phyloP scores from a whole-genome alignment of 805 yeast genomes.

The Barnettozyma siamensis region DNA sequence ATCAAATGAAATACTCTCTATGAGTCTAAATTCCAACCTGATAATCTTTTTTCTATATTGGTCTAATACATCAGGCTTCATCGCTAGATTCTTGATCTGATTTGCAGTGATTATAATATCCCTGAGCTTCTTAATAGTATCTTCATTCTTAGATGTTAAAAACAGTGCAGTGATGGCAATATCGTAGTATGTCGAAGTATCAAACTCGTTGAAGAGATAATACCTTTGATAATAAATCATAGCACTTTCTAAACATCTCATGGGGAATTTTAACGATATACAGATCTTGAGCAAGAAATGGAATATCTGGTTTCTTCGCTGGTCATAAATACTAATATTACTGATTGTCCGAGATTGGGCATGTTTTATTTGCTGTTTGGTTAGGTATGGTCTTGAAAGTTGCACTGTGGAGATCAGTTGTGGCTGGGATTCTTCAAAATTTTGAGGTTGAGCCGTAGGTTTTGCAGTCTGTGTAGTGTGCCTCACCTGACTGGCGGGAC shows the following conservation, averaged over 20 bases:
- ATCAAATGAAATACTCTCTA: constrained; percentile 78
- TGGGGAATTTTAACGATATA: constrained; percentile 56
- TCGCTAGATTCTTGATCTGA: constrained; percentile 25
- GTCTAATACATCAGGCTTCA: constrained; percentile 37
- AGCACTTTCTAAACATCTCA: constrained; percentile 62
- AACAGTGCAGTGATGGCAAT: constrained; percentile 67
- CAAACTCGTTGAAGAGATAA: constrained; percentile 59
- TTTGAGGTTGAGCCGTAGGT: background rate
- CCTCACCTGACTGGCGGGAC: background rate
- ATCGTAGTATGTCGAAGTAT: constrained; percentile 46
- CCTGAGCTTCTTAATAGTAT: constrained; percentile 69
- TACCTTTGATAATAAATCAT: constrained; percentile 70
- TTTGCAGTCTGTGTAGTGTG: background rate
- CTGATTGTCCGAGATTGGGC: constrained; percentile 49
- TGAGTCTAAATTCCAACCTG: constrained; percentile 59
- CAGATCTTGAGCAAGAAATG: constrained; percentile 50
- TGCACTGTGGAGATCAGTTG: constrained; percentile 28
- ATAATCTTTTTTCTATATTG: constrained; percentile 51
- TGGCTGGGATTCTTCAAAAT: background rate
- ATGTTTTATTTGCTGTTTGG: constrained; percentile 45
- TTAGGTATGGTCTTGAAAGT: constrained; percentile 57
- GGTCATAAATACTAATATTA: constrained; percentile 43
- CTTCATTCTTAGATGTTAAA: constrained; percentile 74
- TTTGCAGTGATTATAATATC: constrained; percentile 47
- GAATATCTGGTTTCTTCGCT: constrained; percentile 47